A percentile compares a stretch with the other conserved stretches of the same genome.
Evolutionary conservation across 2,329 filamentous ascomycete species (phyloP).

Genomic region (Fusarium austroafricanum): DNA sequence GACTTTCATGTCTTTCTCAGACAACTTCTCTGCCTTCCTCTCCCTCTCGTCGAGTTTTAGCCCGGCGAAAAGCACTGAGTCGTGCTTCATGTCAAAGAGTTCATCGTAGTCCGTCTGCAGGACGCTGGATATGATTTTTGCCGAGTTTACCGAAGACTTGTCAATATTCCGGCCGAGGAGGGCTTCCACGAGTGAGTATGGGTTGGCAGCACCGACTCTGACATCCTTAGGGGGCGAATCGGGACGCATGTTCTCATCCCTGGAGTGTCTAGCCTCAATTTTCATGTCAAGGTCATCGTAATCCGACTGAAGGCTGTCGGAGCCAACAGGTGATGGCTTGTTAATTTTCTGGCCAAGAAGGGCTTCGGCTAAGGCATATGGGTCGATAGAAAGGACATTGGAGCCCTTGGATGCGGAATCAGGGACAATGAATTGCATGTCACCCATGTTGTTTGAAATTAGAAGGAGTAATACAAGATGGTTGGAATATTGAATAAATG

Average conservation of each 20-base stretch:
- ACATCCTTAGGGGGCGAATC: slow-evolving; percentile 55
- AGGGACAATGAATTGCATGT: not conserved
- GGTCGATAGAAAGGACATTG: slow-evolving; percentile 43
- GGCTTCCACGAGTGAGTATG: slow-evolving; percentile 58
- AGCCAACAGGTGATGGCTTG: slow-evolving; percentile 36
- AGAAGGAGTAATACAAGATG: not conserved
- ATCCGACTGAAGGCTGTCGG: slow-evolving; percentile 46
- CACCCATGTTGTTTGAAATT: not conserved
- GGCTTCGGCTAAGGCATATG: slow-evolving; percentile 54
- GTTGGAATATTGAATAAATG: not conserved
- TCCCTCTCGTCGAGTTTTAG: slow-evolving; percentile 55
- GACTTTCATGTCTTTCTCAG: slow-evolving; percentile 55
- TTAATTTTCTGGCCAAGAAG: slow-evolving; percentile 52
- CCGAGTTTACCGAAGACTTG: slow-evolving; percentile 49
- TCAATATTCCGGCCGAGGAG: slow-evolving; percentile 57
- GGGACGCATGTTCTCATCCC: slow-evolving; percentile 37
- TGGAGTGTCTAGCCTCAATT: slow-evolving; percentile 13
- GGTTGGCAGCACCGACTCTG: slow-evolving; percentile 56
- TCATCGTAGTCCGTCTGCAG: slow-evolving; percentile 61
- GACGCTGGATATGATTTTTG: slow-evolving; percentile 54
- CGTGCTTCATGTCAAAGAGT: slow-evolving; percentile 59
- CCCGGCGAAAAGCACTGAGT: slow-evolving; percentile 57
- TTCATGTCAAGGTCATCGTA: slow-evolving; percentile 51
- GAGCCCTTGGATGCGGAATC: not conserved
- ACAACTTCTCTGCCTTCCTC: slow-evolving; percentile 52